phyloP scores from a whole-genome alignment of 345 rosid species.

The Gossypium ekmanianum region DNA sequence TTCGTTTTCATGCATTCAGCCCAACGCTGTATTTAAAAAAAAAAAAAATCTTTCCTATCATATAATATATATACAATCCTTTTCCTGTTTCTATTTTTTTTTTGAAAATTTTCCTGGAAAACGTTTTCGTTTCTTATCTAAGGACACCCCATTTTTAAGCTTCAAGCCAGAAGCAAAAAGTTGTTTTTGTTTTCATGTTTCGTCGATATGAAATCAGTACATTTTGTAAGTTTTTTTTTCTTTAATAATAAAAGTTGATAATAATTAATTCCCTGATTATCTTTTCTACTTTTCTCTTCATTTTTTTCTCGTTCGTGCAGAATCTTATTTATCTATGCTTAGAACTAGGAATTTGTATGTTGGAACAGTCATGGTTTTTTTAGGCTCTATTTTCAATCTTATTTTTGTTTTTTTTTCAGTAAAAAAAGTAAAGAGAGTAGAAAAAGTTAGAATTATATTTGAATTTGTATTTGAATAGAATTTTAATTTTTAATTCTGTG shows the following conservation, averaged over 20 bases:
- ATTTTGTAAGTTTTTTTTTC: conserved; percentile 10
- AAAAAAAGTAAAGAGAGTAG: too few species aligned
- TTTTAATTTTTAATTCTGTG: not conserved
- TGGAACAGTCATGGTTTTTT: not conserved
- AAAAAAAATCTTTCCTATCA: too few species aligned
- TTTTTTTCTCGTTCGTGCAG: not conserved
- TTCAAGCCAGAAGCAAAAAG: not conserved
- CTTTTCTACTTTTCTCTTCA: too few species aligned
- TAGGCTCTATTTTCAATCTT: not conserved
- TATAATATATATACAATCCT: not conserved
- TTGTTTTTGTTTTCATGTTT: not conserved
- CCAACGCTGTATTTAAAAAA: not conserved
- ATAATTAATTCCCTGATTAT: not conserved
- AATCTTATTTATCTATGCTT: not conserved
- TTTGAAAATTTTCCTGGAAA: not conserved
- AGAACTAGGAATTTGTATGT: not conserved
- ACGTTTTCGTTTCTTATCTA: not conserved
- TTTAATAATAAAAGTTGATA: not conserved
- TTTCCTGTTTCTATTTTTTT: not conserved
- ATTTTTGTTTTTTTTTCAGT: too few species aligned
- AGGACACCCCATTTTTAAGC: not conserved
- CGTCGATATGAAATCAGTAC: not conserved
- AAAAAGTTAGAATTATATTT: too few species aligned
- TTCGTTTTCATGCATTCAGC: not conserved
- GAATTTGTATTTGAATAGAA: not conserved